phyloP scores from a whole-genome alignment of 2,329 filamentous ascomycete genomes.

The Aspergillus texensis region DNA sequence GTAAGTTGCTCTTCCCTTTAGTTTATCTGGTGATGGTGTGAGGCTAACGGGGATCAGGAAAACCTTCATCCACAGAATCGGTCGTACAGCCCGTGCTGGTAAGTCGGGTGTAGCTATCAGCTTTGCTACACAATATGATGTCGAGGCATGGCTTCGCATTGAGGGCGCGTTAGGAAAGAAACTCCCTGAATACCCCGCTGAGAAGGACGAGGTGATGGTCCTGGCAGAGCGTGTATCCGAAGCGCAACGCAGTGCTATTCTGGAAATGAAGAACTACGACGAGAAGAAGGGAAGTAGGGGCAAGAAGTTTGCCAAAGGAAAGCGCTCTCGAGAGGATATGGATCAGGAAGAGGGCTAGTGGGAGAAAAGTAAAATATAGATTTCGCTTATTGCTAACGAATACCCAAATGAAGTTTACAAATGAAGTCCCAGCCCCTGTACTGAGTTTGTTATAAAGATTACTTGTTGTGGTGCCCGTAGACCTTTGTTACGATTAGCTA shows the following conservation, averaged over 20 bases:
- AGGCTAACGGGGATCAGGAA: constrained; percentile 65
- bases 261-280: constrained; percentile 78
- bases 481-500: neutral
- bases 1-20: neutral
- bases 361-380: constrained; percentile 1
- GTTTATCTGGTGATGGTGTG: no score
- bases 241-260: constrained; percentile 76
- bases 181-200: constrained; percentile 67
- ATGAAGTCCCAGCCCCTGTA: neutral
- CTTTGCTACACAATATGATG: constrained; percentile 84
- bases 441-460: neutral
- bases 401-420: neutral
- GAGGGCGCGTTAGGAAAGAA: constrained; percentile 81
- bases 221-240: constrained; percentile 78
- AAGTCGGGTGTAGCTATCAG: constrained; percentile 80
- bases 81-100: constrained; percentile 83
- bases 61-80: constrained; percentile 88
- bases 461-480: neutral
- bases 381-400: neutral
- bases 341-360: constrained; percentile 70
- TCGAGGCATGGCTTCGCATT: constrained; percentile 78
- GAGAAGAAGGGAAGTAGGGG: constrained; percentile 64
- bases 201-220: constrained; percentile 83
- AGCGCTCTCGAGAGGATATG: constrained; percentile 66
- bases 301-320: constrained; percentile 52